Evolutionary conservation across 140 eudicot genomes (phyloP), one percentile per base, ranked within the genome.

Genomic region (Bidens hawaiensis): DNA sequence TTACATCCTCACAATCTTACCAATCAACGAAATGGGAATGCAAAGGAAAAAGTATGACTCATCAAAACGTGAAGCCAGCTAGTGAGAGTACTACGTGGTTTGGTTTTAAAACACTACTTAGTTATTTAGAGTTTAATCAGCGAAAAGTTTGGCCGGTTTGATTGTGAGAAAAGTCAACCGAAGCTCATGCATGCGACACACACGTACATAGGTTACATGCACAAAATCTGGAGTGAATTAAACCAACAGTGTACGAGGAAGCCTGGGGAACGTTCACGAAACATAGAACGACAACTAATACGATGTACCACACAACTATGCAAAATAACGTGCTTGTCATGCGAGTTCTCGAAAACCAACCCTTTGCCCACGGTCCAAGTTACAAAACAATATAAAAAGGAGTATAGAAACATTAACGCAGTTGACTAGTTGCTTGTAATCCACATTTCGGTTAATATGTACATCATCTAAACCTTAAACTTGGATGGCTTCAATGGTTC

Each of bases 221-320:
- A 30, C 36, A 30, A 30, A 30, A 30, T 30, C 36, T 4, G 36
- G 36, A 30, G 36, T 30, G 36, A 30, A 3, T 49, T 9, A 9
- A 25, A 54, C 13, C 41, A 16, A n/a, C 22, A 4, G 12, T 8
- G 62, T 26, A 55, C 62, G 42, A 55, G 62, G 42, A 55, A 28
- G 40, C 25, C 11, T 55, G 23, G 62, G 62, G 42, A 55, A 23
- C 57, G 30, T 50, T 19, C 22, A 21, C 30, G 25, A 47, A 53
- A 28, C 62, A 55, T 55, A 55, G 42, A 28, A 23, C 41, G 8
- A 27, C 31, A 55, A 55, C 42, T 55, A 55, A 55, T 28, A 55
- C 24, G 41, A 55, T 55, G 62, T 26, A 55, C 62, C 42, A 55
- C 41, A 55, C 36, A 55, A 55, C 62, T 14, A 26, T 28, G 62